Evolutionary conservation across 1,284 basidiomycete genomes (phyloP).

Genomic region (Phellopilus nigrolimitatus): DNA sequence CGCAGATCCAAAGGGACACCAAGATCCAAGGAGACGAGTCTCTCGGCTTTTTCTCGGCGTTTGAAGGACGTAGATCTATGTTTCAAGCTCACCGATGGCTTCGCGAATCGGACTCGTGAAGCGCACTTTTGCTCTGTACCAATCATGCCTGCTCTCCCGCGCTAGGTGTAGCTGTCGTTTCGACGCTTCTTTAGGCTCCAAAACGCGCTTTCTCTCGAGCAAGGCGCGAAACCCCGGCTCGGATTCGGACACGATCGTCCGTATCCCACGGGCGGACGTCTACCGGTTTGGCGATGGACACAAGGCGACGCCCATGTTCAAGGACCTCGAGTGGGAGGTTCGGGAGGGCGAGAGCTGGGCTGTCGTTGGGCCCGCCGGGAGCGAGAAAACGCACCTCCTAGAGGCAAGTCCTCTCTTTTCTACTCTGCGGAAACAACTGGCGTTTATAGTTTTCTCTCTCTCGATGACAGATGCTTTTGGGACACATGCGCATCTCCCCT

Average conservation of each 20-base stretch:
- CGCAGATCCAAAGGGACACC: no score
- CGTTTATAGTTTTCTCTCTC: no score
- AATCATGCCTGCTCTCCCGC: not conserved
- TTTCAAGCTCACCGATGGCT: no score
- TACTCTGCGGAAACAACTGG: no score
- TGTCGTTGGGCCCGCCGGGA: slow-evolving; percentile 52
- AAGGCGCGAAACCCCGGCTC: not conserved
- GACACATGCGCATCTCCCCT: slow-evolving; percentile 64
- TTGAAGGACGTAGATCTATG: no score
- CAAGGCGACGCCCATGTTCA: slow-evolving; percentile 44
- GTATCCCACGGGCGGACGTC: slow-evolving; percentile 42
- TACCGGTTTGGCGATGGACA: slow-evolving; percentile 49
- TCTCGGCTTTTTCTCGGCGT: no score
- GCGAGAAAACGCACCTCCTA: slow-evolving; percentile 50
- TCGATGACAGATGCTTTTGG: slow-evolving; percentile 72
- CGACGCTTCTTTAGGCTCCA: not conserved
- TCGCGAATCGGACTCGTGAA: no score
- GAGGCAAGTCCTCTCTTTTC: no score
- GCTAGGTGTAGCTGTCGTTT: not conserved
- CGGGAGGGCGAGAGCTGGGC: slow-evolving; percentile 68
- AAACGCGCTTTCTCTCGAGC: not conserved
- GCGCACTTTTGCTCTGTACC: not conserved
- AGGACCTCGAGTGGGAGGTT: slow-evolving; percentile 55
- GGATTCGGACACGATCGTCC: slow-evolving; percentile 27
- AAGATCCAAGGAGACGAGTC: no score